Percentiles rank a stretch among this genome's conserved stretches.
Conservation (phyloP, 129 eudicot genomes). For the Chrysanthemum makinoi region DNA sequence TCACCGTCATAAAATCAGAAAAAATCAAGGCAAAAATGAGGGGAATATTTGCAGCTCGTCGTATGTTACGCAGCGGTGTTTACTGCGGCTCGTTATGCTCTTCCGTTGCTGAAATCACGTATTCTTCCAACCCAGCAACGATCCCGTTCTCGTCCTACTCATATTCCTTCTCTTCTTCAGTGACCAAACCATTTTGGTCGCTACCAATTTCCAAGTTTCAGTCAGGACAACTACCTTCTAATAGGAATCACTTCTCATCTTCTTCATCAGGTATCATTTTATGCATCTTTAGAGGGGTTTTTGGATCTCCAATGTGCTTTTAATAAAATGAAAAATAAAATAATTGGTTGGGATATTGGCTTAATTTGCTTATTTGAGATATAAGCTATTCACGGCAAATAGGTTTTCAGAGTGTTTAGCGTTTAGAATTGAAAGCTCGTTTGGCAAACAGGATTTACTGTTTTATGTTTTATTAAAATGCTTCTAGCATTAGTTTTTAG, state of each 20-base stretch:
- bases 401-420: too few species aligned
- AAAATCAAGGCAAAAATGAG: conserved; percentile 20
- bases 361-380: too few species aligned
- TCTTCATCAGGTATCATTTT: conserved; percentile 25
- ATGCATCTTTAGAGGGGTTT: neutral
- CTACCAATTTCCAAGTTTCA: conserved; percentile 25
- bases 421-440: too few species aligned
- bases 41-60: conserved; percentile 35
- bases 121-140: conserved; percentile 33
- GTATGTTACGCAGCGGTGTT: conserved; percentile 36
- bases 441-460: too few species aligned
- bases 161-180: conserved; percentile 20
- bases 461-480: too few species aligned
- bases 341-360: too few species aligned
- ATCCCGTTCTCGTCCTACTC: conserved; percentile 16
- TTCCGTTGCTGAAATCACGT: conserved; percentile 28
- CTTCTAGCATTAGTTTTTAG: too few species aligned
- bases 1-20: neutral
- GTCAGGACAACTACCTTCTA: conserved; percentile 27
- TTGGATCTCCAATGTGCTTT: too few species aligned
- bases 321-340: too few species aligned
- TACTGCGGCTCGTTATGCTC: conserved; percentile 35
- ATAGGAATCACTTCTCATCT: conserved; percentile 34
- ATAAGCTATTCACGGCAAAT: too few species aligned
- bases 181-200: conserved; percentile 32